Evolutionary conservation across 1,139 yeast species (phyloP).

Genomic region (Geotrichum carabidarum): DNA sequence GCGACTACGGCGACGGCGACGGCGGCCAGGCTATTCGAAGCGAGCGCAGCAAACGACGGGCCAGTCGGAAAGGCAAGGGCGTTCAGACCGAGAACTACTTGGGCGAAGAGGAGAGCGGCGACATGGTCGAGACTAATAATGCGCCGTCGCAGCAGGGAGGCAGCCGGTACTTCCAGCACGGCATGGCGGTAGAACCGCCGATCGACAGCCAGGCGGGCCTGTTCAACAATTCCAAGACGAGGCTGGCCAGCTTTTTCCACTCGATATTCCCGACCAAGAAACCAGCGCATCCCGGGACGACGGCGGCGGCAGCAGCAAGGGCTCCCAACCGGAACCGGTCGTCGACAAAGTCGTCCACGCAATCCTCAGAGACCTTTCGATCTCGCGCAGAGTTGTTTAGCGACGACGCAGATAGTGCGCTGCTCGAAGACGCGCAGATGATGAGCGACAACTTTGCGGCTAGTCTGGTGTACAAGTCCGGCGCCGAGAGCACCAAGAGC

Average conservation of each 20-base stretch:
- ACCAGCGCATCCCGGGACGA: background rate
- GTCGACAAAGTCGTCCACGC: constrained; percentile 28
- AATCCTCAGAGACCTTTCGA: constrained; percentile 28
- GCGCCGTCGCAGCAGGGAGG: background rate
- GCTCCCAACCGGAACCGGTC: constrained; percentile 23
- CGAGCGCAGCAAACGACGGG: background rate
- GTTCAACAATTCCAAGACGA: background rate
- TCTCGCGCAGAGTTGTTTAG: constrained; percentile 30
- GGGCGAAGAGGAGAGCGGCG: background rate
- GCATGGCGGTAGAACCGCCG: constrained; percentile 12
- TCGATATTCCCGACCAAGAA: constrained; percentile 2
- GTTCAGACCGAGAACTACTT: background rate
- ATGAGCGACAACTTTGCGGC: constrained; percentile 28
- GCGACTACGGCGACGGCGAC: background rate
- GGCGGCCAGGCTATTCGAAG: constrained; percentile 1
- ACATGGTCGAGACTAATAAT: background rate
- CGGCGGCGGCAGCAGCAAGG: background rate
- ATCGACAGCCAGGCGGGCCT: background rate
- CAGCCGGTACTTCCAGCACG: constrained; percentile 1
- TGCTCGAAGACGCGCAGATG: constrained; percentile 30
- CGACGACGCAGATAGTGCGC: constrained; percentile 23
- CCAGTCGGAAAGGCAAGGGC: background rate
- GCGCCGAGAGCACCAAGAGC: constrained; percentile 13
- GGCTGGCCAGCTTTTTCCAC: background rate
- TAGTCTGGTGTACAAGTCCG: constrained; percentile 18